Evolutionary conservation across 108 stramenopile genomes (phyloP), one percentile per base, ranked within the genome.

Genomic region (Heterococcus sp.): DNA sequence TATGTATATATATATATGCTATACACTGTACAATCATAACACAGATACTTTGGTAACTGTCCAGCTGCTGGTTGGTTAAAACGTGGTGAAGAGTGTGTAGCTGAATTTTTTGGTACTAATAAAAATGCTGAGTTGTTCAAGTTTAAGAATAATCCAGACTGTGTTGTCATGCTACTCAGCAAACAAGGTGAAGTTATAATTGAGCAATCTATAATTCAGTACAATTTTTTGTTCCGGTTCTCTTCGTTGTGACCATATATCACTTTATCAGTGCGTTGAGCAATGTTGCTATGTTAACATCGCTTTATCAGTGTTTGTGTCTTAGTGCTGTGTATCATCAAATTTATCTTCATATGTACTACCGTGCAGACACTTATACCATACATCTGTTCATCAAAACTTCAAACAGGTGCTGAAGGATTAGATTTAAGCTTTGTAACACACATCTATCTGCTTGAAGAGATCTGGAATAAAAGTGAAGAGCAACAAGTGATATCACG

Each of bases 371-470:
- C 8, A 58, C 14, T 14, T 58, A 21, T 58, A 14, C 14, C 46
- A 14, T 58, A 58, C 8, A 58, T 58, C 46, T 58, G 46, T 21
- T 21, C 46, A 58, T 21, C 21, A 8, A 58, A 58, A 58, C 21
- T 8, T 21, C 14, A 8, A 58, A 58, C 46, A 58, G 46, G 46
- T 58, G 86, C 87, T 32, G 89, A 90, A 70, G 95, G 95, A 3
- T 90, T 96, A 29, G 93, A 96, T 69, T 75, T 96, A 32, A 90
- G 88, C 75, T 96, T 95, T 84, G 92, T 93, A 35, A 95, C 95
- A 2, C 92, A 94, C 83, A 92, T 92, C 35, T 88, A 94, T 46
- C 92, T 96, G 65, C 71, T 94, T 26, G 93, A 93, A 74, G 84
- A 88, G 75, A 88, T 89, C 35, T 85, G 75, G 79, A 93, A 96